A percentile compares a stretch with the other conserved stretches of the same genome.
These are phyloP conservation scores for Rhynchospora tenuis DNA, from an alignment of 176 grass and related monocot species.

Conservation along the genomic window DNA sequence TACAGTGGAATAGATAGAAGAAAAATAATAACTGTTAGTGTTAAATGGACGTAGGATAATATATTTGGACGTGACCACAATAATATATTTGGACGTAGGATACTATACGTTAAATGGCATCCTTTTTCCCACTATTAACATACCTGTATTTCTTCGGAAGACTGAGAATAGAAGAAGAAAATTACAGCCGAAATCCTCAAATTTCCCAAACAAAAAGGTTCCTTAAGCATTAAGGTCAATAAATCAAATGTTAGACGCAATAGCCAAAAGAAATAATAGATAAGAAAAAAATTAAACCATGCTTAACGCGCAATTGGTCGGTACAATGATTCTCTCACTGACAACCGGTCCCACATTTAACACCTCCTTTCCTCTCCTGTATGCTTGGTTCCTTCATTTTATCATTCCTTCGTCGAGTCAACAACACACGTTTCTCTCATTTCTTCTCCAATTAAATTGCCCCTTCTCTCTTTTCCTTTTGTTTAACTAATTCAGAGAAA, in stretches of 20 bases:
- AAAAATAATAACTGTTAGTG: too few species aligned
- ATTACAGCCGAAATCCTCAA: not conserved
- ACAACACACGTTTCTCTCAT: not conserved
- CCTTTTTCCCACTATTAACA: too few species aligned
- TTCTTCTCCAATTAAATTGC: slow-evolving; percentile 24
- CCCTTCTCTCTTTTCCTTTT: slow-evolving; percentile 16
- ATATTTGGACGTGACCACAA: too few species aligned
- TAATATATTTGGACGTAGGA: too few species aligned
- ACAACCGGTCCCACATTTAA: not conserved
- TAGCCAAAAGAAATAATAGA: not conserved
- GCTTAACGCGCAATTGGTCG: not conserved
- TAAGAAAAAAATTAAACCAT: not conserved
- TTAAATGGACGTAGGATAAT: too few species aligned
- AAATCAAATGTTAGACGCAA: not conserved
- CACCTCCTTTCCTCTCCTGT: not conserved
- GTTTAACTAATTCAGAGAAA: not conserved
- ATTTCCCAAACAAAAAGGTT: not conserved
- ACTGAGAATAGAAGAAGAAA: not conserved
- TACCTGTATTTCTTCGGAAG: not conserved
- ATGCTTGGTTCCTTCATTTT: not conserved
- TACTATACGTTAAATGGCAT: too few species aligned
- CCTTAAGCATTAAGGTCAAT: not conserved
- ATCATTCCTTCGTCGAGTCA: not conserved
- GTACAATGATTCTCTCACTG: not conserved
- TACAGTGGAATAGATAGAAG: too few species aligned